Base-by-base conservation (phyloP, 2,329 filamentous ascomycete species). In the Fusarium sarcochroum region DNA sequence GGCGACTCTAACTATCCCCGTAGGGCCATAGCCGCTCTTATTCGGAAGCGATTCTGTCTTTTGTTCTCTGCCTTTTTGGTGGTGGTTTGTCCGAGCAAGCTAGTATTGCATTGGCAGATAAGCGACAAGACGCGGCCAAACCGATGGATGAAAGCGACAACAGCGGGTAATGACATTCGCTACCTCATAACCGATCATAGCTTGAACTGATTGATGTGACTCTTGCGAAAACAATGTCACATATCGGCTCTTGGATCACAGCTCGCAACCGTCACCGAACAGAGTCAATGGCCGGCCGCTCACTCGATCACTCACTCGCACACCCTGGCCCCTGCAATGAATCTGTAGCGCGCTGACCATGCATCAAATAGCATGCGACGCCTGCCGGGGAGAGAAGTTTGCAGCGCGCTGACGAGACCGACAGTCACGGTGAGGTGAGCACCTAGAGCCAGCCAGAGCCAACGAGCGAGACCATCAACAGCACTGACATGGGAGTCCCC, bases 361-460 rank as follows among this genome's bases (percentile, higher is more conserved):
- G 67, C 66, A 53, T 64, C 66, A 60, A 56, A 63, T 59, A 50
- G 23, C 27, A 66, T 42, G 51, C 44, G 25, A 54, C 54, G 38
- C 56, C 66, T 42, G 15, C 53, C 46, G 38, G 52, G 32, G 38
- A 63, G 58, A 49, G 42, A 49, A 58, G 49, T 65, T 60, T 68
- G 46, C 55, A 64, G 46, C 40, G 41, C 42, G 52, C 66, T 70
- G 66, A 70, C 66, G 38, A 69, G 66, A 69, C 56, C 32, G 23
- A 58, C 46, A 46, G 66, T 63, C 34, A 69, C 42, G 58, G 62
- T 63, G 66, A 69, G 51, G 66, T 68, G 66, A 69, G 62, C 57
- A 65, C 49, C 55, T 49, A 27, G 58, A 64, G 50, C 45, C 37
- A 47, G 23, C 23, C 35, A 48, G 45, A 23, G 20, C 20, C 47